Evolutionary conservation across 2,329 filamentous ascomycete genomes (phyloP).

Genomic region (Aspergillus sp.): DNA sequence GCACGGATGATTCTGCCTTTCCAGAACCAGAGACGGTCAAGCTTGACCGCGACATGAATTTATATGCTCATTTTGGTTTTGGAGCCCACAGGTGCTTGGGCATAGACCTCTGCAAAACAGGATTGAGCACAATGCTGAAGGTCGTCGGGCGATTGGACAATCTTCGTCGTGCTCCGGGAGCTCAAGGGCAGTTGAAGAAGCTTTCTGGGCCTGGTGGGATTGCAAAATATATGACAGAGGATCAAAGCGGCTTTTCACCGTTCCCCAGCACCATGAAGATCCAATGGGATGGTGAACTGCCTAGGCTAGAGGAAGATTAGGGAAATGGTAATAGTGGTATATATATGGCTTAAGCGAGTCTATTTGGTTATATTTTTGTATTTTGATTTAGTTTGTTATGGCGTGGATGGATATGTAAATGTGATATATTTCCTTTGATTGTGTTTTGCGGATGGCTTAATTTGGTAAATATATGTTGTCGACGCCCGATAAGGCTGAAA

Average conservation of each 20-base stretch:
- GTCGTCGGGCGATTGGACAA: conserved; percentile 43
- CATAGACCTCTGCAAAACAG: conserved; percentile 31
- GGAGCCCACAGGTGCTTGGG: conserved; percentile 66
- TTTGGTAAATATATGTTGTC: neutral
- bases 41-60: conserved; percentile 60
- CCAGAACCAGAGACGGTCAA: conserved; percentile 51
- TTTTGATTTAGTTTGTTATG: neutral
- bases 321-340: neutral
- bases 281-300: conserved; percentile 43
- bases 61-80: conserved; percentile 64
- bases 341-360: neutral
- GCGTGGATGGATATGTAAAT: neutral
- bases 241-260: conserved; percentile 43
- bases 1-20: conserved; percentile 37
- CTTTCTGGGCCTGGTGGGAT: conserved; percentile 40
- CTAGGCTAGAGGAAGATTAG: conserved; percentile 15
- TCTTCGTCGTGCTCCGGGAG: conserved; percentile 41
- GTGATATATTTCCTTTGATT: neutral
- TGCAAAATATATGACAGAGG: conserved; percentile 44
- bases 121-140: conserved; percentile 41
- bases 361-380: neutral
- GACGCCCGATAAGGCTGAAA: neutral
- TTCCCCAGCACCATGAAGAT: conserved; percentile 48
- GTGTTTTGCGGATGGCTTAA: neutral
- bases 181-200: conserved; percentile 43